Evolutionary conservation across 192 early-diverging fungal species (phyloP), one percentile per base, ranked within the genome.

Genomic region (Rhizophagus sp.): DNA sequence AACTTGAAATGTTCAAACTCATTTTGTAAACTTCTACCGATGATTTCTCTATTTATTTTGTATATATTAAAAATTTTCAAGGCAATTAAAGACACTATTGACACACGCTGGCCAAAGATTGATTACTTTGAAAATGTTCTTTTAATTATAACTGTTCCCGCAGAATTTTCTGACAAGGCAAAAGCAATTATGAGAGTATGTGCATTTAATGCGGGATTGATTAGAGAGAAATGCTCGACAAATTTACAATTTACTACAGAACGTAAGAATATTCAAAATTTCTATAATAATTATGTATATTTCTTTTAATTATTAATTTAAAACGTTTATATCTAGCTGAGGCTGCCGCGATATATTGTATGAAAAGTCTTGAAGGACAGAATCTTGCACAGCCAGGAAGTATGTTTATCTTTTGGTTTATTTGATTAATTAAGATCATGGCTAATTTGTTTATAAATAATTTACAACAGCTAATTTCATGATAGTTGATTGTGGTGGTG

Each of bases 111-210:
- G 75, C 33, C 57, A 19, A 33, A 7, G 1, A 1, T 76, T 76
- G 17, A 76, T 30, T 76, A 30, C 22, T 63, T 63, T 64, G 25
- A 44, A 27, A 2, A 76, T 17, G 75, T 76, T 24, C 62, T 25
- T 36, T 10, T 63, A 2, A 22, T 76, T 27, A 7, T 76, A 9
- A 64, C 62, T 0, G 62, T 76, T 74, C 72, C 72, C 13, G 72
- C 44, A 1, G 72, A 74, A 74, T 74, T 30, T 33, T 39, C 41
- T 27, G 36, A 74, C 0, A 24, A 61, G n/a, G 84, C 88, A 19
- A 89, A 88, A 80, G 84, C 81, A 9, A 84, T 84, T 25, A 89
- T 89, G 88, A 76, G 87, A 36, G 81, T 86, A 36, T 85, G 87
- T 24, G 88, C 87, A 25, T 82, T 85, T 47, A 74, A 86, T 34